These are phyloP conservation scores for Primulina eburnea DNA, from an alignment of 257 asterid species.

Conservation along the genomic window DNA sequence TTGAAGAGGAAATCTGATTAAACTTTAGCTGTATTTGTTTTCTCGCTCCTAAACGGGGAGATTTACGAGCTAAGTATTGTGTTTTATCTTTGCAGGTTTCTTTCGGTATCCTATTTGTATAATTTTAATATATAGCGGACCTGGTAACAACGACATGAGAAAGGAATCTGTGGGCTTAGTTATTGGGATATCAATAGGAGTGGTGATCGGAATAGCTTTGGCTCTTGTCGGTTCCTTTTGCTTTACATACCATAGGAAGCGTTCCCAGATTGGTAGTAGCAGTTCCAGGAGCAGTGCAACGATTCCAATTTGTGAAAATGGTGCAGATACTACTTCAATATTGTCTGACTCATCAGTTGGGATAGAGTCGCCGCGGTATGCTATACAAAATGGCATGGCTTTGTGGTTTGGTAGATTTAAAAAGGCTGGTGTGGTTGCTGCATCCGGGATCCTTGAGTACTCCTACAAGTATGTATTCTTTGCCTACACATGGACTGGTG, in stretches of 20 bases:
- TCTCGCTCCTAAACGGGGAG: neutral
- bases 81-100: slow-evolving; percentile 35
- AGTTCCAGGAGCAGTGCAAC: slow-evolving; percentile 80
- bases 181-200: slow-evolving; percentile 80
- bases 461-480: slow-evolving; percentile 62
- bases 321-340: slow-evolving; percentile 57
- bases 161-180: slow-evolving; percentile 60
- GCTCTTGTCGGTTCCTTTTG: slow-evolving; percentile 64
- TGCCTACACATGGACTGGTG: slow-evolving; percentile 5
- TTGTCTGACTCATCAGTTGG: slow-evolving; percentile 82
- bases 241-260: slow-evolving; percentile 54
- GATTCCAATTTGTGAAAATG: slow-evolving; percentile 72
- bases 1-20: slow-evolving; percentile 1
- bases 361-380: slow-evolving; percentile 68
- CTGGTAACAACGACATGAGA: slow-evolving; percentile 49
- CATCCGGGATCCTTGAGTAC: slow-evolving; percentile 79
- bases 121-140: slow-evolving; percentile 30
- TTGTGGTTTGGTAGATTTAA: slow-evolving; percentile 57
- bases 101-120: slow-evolving; percentile 27
- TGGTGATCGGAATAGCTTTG: slow-evolving; percentile 76
- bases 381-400: slow-evolving; percentile 39
- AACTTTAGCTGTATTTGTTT: slow-evolving; percentile 13
- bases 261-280: slow-evolving; percentile 68
- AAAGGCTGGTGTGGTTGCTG: slow-evolving; percentile 58
- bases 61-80: neutral